Base-by-base conservation (phyloP, 2,329 filamentous ascomycete genomes). In the Xylaria sp. region DNA sequence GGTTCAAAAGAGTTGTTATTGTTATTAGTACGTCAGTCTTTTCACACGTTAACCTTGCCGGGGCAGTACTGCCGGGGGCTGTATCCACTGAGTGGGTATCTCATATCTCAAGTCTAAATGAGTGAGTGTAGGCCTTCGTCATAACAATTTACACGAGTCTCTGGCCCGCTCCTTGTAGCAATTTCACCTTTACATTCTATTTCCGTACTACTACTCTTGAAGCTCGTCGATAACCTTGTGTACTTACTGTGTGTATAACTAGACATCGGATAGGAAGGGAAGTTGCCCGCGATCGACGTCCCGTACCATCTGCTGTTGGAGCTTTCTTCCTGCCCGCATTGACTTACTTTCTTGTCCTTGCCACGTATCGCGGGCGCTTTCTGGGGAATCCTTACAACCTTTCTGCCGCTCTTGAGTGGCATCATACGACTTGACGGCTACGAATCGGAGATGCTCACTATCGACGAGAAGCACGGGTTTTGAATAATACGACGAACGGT, bases 341-440 rank as follows among this genome's bases (percentile, higher is more conserved):
- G 40, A 51, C 43, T 53, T 51, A 47, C 43, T 53, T 51, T 52
- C 28, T 42, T 52, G 28, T n/a, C 21, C 21, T 51, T 53, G 19
- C 49, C 40, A 57, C 28, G 31, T 50, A 21, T 46, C 33, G 21
- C 58, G 57, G 25, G 45, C 31, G 23, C 61, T 63, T 57, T 70
- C 64, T 59, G 66, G 65, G 68, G 67, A 67, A 66, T 15, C 51
- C 57, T 57, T 59, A 60, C 61, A 56, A 9, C 40, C 19, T n/a
- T 46, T 21, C 28, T 57, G 43, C 46, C 59, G 64, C 57, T 57
- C 45, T 56, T 50, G 46, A 45, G 59, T 52, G 60, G 56, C 56
- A 54, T 60, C 53, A 55, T 52, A 60, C 40, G 17, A 49, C 31
- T 25, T 5, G 33, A 54, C 40, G 12, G 31, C 37, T 42, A 37